A percentile compares a stretch with the other conserved stretches of the same genome.
These are phyloP conservation scores for Talaromyces sp. DNA, from an alignment of 2,329 filamentous ascomycete genomes.

Conservation along the genomic window DNA sequence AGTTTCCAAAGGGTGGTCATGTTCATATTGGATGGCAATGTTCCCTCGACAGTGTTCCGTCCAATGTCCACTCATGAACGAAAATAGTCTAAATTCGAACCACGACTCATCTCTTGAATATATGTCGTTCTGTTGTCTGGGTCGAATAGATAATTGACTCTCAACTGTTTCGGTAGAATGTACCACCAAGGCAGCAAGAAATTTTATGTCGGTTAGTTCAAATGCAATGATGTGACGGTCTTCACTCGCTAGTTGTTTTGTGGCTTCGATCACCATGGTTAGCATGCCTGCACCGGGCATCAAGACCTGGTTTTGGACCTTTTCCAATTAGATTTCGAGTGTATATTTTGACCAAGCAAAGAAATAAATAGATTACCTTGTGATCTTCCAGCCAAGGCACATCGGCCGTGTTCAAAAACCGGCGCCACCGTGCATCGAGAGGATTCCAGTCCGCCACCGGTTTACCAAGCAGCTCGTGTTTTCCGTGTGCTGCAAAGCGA, in stretches of 20 bases:
- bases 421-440: constrained; percentile 24
- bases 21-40: not conserved
- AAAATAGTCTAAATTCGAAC: not conserved
- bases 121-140: not conserved
- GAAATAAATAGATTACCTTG: constrained; percentile 13
- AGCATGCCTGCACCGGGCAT: constrained; percentile 28
- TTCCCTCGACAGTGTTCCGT: not conserved
- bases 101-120: not conserved
- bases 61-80: not conserved
- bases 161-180: not conserved
- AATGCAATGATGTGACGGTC: not conserved
- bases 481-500: not conserved
- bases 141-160: not conserved
- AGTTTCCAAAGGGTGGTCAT: not conserved
- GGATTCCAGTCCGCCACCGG: constrained; percentile 18
- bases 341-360: constrained; percentile 12
- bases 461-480: constrained; percentile 11
- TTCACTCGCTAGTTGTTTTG: not conserved
- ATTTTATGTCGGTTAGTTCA: not conserved
- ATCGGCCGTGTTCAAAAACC: constrained; percentile 24
- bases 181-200: not conserved
- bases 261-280: constrained; percentile 22
- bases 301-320: constrained; percentile 17
- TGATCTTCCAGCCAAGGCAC: constrained; percentile 32
- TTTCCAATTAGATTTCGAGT: too few relatives aligned